Conservation (phyloP, 306 rosid species). For the Glycine tomentella region DNA sequence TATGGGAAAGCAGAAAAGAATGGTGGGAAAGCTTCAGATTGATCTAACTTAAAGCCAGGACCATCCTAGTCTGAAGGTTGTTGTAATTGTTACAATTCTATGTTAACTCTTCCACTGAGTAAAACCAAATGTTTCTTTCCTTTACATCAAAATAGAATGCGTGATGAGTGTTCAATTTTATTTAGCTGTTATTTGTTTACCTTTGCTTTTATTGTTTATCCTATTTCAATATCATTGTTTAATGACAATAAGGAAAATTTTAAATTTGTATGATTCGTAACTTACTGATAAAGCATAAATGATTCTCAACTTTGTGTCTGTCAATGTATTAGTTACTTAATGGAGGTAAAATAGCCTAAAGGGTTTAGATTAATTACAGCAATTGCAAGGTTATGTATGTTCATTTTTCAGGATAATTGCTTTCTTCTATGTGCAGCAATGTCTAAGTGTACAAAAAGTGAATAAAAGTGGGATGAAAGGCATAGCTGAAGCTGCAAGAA, state of each 20-base stretch:
- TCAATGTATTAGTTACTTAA: conserved; percentile 16
- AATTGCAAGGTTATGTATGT: conserved; percentile 20
- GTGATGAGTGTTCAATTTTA: too few species aligned
- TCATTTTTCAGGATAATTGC: conserved; percentile 39
- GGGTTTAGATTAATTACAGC: not conserved
- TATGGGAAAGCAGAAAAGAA: conserved; percentile 19
- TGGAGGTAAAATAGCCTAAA: not conserved
- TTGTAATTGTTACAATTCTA: conserved; percentile 10
- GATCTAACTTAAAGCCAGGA: conserved; percentile 41
- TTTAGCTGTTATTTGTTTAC: not conserved
- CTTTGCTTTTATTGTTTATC: not conserved
- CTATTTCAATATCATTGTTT: not conserved
- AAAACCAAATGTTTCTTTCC: not conserved
- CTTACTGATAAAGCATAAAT: conserved; percentile 35
- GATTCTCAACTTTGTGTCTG: conserved; percentile 46
- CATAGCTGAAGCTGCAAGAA: conserved; percentile 42
- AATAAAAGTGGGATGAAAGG: conserved; percentile 1
- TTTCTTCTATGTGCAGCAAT: conserved; percentile 65
- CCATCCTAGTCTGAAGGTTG: conserved; percentile 32
- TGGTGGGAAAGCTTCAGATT: conserved; percentile 39
- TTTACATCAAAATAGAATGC: too few species aligned
- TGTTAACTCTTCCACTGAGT: not conserved
- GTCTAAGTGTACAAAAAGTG: conserved; percentile 42
- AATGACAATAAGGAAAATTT: not conserved
- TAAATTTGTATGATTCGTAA: conserved; percentile 28